Evolutionary conservation across 805 yeast genomes (phyloP).

Genomic region (Kodamaea neixiangensis): DNA sequence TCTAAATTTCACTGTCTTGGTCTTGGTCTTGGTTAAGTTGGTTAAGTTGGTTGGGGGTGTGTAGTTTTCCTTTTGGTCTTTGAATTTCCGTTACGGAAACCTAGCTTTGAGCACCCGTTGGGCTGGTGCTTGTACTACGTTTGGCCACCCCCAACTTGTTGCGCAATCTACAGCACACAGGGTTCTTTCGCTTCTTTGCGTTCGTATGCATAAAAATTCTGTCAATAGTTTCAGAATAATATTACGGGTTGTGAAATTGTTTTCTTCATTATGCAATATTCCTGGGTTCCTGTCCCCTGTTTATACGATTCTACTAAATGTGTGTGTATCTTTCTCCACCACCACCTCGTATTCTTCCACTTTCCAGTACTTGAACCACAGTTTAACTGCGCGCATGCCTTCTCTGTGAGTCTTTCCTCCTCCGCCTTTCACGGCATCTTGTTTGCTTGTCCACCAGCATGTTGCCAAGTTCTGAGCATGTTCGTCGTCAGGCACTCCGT

Average conservation of each 20-base stretch:
- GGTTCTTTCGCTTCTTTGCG: not conserved
- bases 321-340: slow-evolving; percentile 10
- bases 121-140: too few species aligned
- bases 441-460: slow-evolving; percentile 35
- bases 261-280: not conserved
- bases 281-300: not conserved
- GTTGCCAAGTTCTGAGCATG: slow-evolving; percentile 39
- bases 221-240: not conserved
- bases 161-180: too few species aligned
- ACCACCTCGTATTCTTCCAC: slow-evolving; percentile 33
- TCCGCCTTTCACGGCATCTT: slow-evolving; percentile 36
- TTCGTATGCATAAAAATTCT: not conserved
- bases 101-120: too few species aligned
- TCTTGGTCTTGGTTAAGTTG: not conserved
- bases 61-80: not conserved
- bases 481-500: slow-evolving; percentile 34
- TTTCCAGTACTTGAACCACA: slow-evolving; percentile 38
- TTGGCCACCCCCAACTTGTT: too few species aligned
- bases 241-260: not conserved
- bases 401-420: slow-evolving; percentile 33
- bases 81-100: too few species aligned
- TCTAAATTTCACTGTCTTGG: not conserved
- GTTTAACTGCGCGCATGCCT: slow-evolving; percentile 29
- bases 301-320: slow-evolving; percentile 6
- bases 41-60: too few species aligned